Evolutionary conservation across 176 grass and related monocot species (phyloP).

Genomic region (Alopecurus myosuroides): DNA sequence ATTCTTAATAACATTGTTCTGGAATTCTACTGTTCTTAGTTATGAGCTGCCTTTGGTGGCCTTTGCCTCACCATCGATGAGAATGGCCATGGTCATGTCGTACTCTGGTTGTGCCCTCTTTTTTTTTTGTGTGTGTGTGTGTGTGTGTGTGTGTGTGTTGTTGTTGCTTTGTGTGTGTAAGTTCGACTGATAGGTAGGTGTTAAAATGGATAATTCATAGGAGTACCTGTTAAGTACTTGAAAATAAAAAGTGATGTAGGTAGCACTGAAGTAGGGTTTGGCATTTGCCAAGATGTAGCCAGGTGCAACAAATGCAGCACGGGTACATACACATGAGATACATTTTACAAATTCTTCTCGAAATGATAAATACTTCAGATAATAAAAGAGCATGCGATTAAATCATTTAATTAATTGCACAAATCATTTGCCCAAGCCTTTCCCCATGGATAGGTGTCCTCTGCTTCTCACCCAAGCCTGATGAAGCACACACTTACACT

Average conservation of each 20-base stretch:
- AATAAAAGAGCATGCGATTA: not conserved
- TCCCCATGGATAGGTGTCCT: not conserved
- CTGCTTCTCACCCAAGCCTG: not conserved
- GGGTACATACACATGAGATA: not conserved
- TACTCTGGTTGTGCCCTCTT: too few relatives aligned
- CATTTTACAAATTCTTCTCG: not conserved
- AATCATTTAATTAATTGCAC: not conserved
- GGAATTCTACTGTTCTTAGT: not conserved
- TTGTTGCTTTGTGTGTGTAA: not conserved
- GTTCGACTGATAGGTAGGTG: not conserved
- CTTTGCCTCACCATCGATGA: too few relatives aligned
- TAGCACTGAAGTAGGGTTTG: not conserved
- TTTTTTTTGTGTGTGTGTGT: too few relatives aligned
- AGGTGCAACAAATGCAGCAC: not conserved
- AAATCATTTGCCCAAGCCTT: not conserved
- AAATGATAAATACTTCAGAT: not conserved
- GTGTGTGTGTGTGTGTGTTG: too few relatives aligned
- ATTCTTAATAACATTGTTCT: not conserved
- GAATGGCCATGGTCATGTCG: too few relatives aligned
- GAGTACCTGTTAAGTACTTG: not conserved
- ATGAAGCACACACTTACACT: not conserved
- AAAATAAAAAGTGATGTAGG: not conserved
- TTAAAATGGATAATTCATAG: not conserved
- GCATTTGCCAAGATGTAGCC: not conserved
- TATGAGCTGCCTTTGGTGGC: too few relatives aligned